These are phyloP conservation scores for Ganoderma sinense DNA, from an alignment of 1,284 basidiomycete species.

Conservation along the genomic window DNA sequence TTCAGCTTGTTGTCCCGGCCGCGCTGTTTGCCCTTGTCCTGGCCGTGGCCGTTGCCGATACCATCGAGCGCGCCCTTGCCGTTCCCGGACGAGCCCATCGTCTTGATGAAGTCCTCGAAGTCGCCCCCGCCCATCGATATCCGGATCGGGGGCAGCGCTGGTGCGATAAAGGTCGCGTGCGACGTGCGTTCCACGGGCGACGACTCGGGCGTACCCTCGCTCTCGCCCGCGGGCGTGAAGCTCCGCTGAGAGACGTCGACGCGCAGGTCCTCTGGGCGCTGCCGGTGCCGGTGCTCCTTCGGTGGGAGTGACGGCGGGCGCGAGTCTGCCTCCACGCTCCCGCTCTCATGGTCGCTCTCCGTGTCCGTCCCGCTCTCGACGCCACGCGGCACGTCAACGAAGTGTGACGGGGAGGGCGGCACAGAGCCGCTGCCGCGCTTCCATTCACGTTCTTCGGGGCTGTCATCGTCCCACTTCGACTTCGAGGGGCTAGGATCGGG, in stretches of 20 bases:
- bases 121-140: conserved; percentile 84
- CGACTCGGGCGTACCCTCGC: conserved; percentile 55
- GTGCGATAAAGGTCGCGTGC: conserved; percentile 78
- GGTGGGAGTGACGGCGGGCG: conserved; percentile 58
- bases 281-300: conserved; percentile 47
- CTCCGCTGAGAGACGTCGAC: conserved; percentile 23
- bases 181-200: conserved; percentile 71
- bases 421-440: conserved; percentile 40
- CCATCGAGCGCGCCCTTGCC: conserved; percentile 36
- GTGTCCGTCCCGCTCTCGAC: conserved; percentile 56
- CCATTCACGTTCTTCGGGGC: background rate
- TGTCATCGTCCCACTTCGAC: conserved; percentile 20
- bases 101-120: conserved; percentile 75
- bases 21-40: conserved; percentile 37
- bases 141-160: conserved; percentile 82
- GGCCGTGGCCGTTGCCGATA: conserved; percentile 45
- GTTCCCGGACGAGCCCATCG: conserved; percentile 43
- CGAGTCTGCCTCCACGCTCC: conserved; percentile 27
- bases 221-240: conserved; percentile 38
- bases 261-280: conserved; percentile 25
- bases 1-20: conserved; percentile 35
- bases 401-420: conserved; percentile 65
- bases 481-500: conserved; percentile 27
- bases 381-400: conserved; percentile 71
- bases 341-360: background rate